Conservation (phyloP, 2,329 filamentous ascomycete genomes). For the Tolypocladium inflatum region DNA sequence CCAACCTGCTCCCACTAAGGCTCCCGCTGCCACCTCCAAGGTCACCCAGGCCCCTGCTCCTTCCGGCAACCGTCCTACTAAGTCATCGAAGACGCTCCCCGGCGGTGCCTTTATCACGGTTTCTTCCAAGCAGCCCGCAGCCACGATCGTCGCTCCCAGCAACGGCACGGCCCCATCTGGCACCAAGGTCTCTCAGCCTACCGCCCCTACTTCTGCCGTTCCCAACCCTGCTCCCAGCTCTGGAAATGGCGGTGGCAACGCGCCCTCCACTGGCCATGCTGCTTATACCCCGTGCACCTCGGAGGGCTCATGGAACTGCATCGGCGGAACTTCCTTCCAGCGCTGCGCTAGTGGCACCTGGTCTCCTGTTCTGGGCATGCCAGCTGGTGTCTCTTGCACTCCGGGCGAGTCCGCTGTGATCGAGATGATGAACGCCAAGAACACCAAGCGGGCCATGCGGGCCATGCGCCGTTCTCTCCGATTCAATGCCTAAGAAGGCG, state of each 20-base stretch:
- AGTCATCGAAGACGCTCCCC: conserved; percentile 8
- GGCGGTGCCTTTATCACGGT: conserved; percentile 33
- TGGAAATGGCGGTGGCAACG: conserved; percentile 10
- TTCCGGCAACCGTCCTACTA: background rate
- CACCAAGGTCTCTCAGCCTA: conserved; percentile 1
- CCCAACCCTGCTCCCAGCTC: conserved; percentile 4
- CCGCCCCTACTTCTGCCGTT: conserved; percentile 9
- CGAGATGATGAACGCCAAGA: conserved; percentile 16
- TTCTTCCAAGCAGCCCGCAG: conserved; percentile 7
- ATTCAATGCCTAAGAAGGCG: conserved; percentile 4
- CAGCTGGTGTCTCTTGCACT: conserved; percentile 35
- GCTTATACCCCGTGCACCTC: conserved; percentile 34
- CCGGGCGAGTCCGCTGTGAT: conserved; percentile 26
- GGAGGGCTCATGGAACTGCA: conserved; percentile 46
- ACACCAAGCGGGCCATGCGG: conserved; percentile 9
- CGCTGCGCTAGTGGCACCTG: conserved; percentile 44
- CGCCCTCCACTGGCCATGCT: conserved; percentile 20
- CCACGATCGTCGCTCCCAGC: conserved; percentile 2
- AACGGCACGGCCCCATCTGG: conserved; percentile 10
- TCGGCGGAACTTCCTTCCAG: conserved; percentile 40
- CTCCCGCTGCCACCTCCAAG: background rate
- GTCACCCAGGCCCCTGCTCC: background rate
- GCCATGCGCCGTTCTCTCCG: conserved; percentile 18
- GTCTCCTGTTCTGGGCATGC: conserved; percentile 32
- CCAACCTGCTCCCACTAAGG: conserved; percentile 4